These are phyloP conservation scores for Cadophora malorum DNA, from an alignment of 2,329 filamentous ascomycete genomes.

Conservation along the genomic window DNA sequence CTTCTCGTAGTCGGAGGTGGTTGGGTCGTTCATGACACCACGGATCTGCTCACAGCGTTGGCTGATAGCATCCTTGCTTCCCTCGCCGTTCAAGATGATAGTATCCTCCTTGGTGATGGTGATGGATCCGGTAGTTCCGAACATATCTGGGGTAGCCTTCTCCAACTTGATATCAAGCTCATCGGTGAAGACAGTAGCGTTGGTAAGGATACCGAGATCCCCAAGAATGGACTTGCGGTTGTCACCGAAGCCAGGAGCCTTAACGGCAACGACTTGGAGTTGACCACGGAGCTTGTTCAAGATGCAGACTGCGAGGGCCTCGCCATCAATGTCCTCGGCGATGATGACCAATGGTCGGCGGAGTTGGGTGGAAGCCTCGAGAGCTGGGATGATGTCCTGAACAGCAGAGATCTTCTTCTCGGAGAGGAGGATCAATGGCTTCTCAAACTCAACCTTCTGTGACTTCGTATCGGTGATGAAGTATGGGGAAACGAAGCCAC, in stretches of 20 bases:
- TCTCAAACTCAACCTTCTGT: conserved; percentile 99
- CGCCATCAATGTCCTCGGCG: conserved; percentile 98
- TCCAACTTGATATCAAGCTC: conserved; percentile 99
- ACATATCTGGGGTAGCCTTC: conserved; percentile 94
- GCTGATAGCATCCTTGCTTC: conserved; percentile 88
- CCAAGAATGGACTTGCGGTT: conserved; percentile 99
- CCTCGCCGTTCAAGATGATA: conserved; percentile 96
- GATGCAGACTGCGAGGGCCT: conserved; percentile 98
- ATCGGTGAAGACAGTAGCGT: conserved; percentile 96
- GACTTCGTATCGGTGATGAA: conserved; percentile 99
- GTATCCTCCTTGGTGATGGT: conserved; percentile 99
- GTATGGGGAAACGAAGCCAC: conserved; percentile 97
- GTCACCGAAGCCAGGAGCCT: conserved; percentile 98
- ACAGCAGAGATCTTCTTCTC: conserved; percentile 99
- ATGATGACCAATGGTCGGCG: conserved; percentile 97
- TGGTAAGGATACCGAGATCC: conserved; percentile 93
- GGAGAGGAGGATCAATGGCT: conserved; percentile 96
- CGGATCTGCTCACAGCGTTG: conserved; percentile 99
- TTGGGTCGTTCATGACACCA: conserved; percentile 91
- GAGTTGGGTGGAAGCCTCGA: conserved; percentile 94
- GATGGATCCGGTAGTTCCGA: conserved; percentile 96
- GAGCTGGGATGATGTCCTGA: conserved; percentile 97
- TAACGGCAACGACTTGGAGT: conserved; percentile 97
- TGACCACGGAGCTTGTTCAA: conserved; percentile 99
- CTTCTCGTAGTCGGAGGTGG: conserved; percentile 99